Conservation (phyloP, 148 eudicot species). For the Chenopodium album region DNA sequence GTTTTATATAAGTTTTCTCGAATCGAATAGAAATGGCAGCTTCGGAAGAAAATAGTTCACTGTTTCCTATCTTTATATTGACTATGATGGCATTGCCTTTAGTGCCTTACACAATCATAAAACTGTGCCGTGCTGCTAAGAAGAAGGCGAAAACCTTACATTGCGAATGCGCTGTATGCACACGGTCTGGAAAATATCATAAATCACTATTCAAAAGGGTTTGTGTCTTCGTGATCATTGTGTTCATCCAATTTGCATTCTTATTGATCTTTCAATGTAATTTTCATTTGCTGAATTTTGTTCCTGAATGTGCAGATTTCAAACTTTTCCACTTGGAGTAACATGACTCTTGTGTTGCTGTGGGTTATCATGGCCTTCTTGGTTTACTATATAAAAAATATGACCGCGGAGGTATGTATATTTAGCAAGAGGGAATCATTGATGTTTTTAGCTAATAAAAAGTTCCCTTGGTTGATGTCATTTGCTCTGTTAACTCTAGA, state of each 20-base stretch:
- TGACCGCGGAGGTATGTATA: constrained; percentile 67
- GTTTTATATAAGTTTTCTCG: constrained; percentile 24
- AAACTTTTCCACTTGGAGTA: constrained; percentile 71
- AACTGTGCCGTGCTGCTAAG: constrained; percentile 65
- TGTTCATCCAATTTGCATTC: background rate
- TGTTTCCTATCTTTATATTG: constrained; percentile 88
- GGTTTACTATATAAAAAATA: constrained; percentile 71
- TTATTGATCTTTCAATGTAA: background rate
- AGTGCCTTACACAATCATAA: constrained; percentile 84
- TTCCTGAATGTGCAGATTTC: constrained; percentile 51
- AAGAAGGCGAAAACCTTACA: constrained; percentile 68
- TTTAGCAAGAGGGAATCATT: background rate
- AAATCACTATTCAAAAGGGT: constrained; percentile 73
- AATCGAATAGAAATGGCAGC: constrained; percentile 57
- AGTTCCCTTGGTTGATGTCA: background rate
- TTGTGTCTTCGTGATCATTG: constrained; percentile 34
- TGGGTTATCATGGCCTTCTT: constrained; percentile 82
- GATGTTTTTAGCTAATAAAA: background rate
- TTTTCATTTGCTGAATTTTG: background rate
- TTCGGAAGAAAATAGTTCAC: constrained; percentile 79
- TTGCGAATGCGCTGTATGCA: constrained; percentile 78
- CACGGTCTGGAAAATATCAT: constrained; percentile 80
- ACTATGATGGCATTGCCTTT: constrained; percentile 85
- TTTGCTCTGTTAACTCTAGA: background rate
- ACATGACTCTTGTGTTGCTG: constrained; percentile 76